Base-by-base conservation (phyloP, 2,329 filamentous ascomycete species). In the Lachnellula suecica region DNA sequence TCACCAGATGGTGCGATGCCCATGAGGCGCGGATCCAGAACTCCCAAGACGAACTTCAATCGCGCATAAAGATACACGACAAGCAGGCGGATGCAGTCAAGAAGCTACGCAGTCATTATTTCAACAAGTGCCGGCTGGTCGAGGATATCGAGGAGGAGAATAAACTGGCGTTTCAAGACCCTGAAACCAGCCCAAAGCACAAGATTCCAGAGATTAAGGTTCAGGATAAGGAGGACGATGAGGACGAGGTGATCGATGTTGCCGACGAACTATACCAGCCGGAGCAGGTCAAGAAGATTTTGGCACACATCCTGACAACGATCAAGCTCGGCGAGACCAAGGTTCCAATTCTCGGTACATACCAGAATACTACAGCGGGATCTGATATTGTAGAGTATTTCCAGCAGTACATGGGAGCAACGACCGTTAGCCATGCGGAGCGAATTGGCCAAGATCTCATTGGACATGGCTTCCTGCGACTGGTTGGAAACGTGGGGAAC, bases 111-210 rank as follows among this genome's bases (percentile, higher is more conserved):
- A 96, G 89, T 71, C 89, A 90, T 63, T 99, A 99, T 74, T 97
- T 97, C 81, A 99, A 97, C 78, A 99, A 97, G 74, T 99, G 94
- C 70, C 87, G 95, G 45, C 77, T 97, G 57, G 88, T 97, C 6
- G 95, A 99, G 70, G 94, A 99, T 68, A 75, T 97, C 55, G 94
- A 99, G 70, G 94, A 99, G 72, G 95, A 99, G 76, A 96, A 97
- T 71, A 97, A 99, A 73, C 81, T 99, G 50, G 94, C 92, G 35
- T 99, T 99, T 72, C 91, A 96, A 70, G 91, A 92, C 60, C 91
- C 91, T 2, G 82, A 87, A 63, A 76, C 71, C 29, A 91, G 88
- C 69, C 87, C 88, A 3, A 78, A 81, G 69, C 73, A 78, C 50
- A 60, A 78, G 57, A 88, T 91, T 37, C 89, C 89, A 41, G 92